phyloP scores from a whole-genome alignment of 805 yeast species.

The Candida tibetensis region DNA sequence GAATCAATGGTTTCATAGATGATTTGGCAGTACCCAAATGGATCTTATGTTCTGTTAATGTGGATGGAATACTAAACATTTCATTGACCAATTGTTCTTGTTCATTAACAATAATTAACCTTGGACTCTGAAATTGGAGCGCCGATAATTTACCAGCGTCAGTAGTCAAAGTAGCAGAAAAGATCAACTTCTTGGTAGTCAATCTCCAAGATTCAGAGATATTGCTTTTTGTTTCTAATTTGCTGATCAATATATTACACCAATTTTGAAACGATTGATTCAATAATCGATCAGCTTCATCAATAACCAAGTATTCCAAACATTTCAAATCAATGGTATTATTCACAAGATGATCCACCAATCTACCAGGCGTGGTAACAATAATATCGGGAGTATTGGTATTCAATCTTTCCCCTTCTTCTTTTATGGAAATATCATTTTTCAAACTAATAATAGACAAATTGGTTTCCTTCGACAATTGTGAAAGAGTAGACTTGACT shows the following conservation, averaged over 20 bases:
- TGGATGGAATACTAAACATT: conserved; percentile 58
- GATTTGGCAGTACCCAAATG: conserved; percentile 35
- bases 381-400: conserved; percentile 60
- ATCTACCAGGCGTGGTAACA: conserved; percentile 74
- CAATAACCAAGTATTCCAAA: conserved; percentile 65
- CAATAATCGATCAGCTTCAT: conserved; percentile 78
- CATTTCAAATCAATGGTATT: conserved; percentile 46
- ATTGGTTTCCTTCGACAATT: conserved; percentile 63
- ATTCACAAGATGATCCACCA: conserved; percentile 67
- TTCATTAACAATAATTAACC: conserved; percentile 69
- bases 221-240: conserved; percentile 24
- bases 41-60: conserved; percentile 46
- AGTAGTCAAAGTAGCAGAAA: conserved; percentile 91
- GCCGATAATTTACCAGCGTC: conserved; percentile 83
- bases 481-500: conserved; percentile 63
- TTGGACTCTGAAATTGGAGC: conserved; percentile 68
- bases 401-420: conserved; percentile 55
- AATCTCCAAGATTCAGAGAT: conserved; percentile 33
- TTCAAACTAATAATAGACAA: conserved; percentile 60
- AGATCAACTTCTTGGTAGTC: conserved; percentile 61
- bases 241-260: conserved; percentile 57
- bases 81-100: conserved; percentile 46
- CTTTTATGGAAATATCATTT: conserved; percentile 52
- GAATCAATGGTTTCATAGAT: conserved; percentile 69
- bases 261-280: conserved; percentile 94